Percentiles rank a stretch among this genome's conserved stretches.
Evolutionary conservation across 441 rosid genomes (phyloP).

Genomic region (Croton setiger): DNA sequence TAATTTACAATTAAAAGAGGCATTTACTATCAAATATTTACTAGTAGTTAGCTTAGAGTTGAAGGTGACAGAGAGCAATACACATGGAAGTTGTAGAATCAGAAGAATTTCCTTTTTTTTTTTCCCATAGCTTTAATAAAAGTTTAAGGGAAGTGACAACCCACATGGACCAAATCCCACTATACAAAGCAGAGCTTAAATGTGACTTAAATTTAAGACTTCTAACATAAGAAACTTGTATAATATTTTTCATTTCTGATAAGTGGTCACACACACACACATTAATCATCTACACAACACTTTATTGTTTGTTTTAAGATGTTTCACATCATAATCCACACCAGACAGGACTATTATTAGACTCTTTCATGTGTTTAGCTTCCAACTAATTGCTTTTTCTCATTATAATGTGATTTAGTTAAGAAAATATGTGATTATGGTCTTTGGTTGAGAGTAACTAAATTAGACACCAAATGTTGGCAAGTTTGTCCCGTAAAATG

Average conservation of each 20-base stretch:
- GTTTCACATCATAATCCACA: no score
- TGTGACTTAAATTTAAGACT: background rate
- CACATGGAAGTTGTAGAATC: background rate
- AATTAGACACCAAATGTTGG: no score
- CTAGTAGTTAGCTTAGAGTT: background rate
- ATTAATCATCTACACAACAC: no score
- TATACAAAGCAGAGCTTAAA: background rate
- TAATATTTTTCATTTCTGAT: background rate
- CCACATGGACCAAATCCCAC: background rate
- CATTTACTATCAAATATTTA: background rate
- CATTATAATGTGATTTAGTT: no score
- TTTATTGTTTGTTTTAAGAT: no score
- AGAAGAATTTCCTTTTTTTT: background rate
- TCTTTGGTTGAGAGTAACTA: no score
- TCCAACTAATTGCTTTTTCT: no score
- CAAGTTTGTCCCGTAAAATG: no score
- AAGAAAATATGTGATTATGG: no score
- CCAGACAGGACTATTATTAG: no score
- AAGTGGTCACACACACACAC: no score
- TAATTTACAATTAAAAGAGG: background rate
- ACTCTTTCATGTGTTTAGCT: no score
- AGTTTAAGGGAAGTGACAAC: background rate
- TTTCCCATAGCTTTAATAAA: background rate
- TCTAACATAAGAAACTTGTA: background rate
- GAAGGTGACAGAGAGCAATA: background rate